A percentile compares a stretch with the other conserved stretches of the same genome.
Evolutionary conservation across 2,329 filamentous ascomycete species (phyloP).

Genomic region (Fusarium scirpi): DNA sequence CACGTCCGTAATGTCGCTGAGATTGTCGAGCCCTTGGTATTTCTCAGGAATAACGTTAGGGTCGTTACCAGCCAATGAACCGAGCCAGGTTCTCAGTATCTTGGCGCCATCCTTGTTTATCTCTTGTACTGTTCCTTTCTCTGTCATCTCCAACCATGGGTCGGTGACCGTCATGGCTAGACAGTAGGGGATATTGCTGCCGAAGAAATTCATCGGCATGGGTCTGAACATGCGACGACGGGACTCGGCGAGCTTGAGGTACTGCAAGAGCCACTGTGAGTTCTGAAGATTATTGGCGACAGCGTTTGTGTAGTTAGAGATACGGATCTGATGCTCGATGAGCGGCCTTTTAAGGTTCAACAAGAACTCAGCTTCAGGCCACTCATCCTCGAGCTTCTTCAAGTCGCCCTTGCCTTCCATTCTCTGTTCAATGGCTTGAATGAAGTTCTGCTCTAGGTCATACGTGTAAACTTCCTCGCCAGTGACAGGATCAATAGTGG

Average conservation of each 20-base stretch:
- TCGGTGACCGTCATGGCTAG: neutral
- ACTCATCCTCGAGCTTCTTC: neutral
- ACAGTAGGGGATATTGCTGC: constrained; percentile 4
- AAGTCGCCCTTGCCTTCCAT: neutral
- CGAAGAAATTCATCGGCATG: constrained; percentile 5
- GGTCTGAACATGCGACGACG: constrained; percentile 2
- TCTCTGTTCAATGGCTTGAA: neutral
- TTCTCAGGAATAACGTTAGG: neutral
- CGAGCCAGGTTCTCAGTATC: neutral
- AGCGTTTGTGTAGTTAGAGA: neutral
- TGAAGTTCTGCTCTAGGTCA: neutral
- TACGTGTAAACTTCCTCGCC: neutral
- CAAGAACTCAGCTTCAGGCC: neutral
- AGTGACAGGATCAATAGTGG: neutral
- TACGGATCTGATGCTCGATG: constrained; percentile 1
- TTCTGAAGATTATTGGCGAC: neutral
- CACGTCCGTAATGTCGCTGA: neutral
- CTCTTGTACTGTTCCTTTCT: neutral
- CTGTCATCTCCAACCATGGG: neutral
- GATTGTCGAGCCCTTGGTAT: neutral
- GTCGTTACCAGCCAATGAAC: neutral
- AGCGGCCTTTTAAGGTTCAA: neutral
- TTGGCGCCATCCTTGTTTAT: neutral
- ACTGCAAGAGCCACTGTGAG: neutral
- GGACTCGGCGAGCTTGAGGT: constrained; percentile 2